Conservation (phyloP, 2,329 filamentous ascomycete genomes). For the Paraconiothyrium sp. region DNA sequence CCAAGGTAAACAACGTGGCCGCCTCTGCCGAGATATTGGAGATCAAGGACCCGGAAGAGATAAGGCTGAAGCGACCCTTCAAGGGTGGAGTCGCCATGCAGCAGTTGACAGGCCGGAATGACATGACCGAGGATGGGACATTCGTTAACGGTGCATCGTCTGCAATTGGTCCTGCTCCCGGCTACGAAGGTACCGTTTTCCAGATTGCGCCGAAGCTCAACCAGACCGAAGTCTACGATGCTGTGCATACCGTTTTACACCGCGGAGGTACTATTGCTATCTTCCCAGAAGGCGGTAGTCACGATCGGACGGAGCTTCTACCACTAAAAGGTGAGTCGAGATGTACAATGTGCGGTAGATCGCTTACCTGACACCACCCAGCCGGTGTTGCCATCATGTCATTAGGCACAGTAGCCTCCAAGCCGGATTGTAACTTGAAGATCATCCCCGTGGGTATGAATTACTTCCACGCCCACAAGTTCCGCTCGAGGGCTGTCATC, state of each 20-base stretch:
- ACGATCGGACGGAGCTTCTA: slow-evolving; percentile 89
- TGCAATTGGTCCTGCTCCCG: slow-evolving; percentile 62
- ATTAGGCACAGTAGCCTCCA: slow-evolving; percentile 83
- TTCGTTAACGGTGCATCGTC: slow-evolving; percentile 64
- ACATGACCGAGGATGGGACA: slow-evolving; percentile 73
- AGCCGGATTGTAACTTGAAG: slow-evolving; percentile 87
- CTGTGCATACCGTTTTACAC: slow-evolving; percentile 85
- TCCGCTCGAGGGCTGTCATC: slow-evolving; percentile 92
- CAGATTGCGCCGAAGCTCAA: slow-evolving; percentile 93
- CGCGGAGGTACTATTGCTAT: slow-evolving; percentile 92
- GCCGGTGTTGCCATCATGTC: slow-evolving; percentile 99
- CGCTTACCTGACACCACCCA: slow-evolving; percentile 41
- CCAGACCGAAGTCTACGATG: slow-evolving; percentile 91
- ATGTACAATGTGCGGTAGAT: neutral
- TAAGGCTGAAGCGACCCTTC: slow-evolving; percentile 88
- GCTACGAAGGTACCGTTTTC: slow-evolving; percentile 80
- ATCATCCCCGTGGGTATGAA: slow-evolving; percentile 99
- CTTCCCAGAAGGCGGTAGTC: slow-evolving; percentile 95
- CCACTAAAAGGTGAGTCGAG: slow-evolving; percentile 72
- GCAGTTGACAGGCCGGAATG: slow-evolving; percentile 83
- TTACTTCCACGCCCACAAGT: slow-evolving; percentile 99
- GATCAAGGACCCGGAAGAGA: slow-evolving; percentile 80
- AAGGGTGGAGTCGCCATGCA: slow-evolving; percentile 77
- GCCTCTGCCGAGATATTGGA: slow-evolving; percentile 86
- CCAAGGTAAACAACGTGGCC: slow-evolving; percentile 81